Conservation (phyloP, 2,329 filamentous ascomycete species). For the Sclerotinia trifoliorum region DNA sequence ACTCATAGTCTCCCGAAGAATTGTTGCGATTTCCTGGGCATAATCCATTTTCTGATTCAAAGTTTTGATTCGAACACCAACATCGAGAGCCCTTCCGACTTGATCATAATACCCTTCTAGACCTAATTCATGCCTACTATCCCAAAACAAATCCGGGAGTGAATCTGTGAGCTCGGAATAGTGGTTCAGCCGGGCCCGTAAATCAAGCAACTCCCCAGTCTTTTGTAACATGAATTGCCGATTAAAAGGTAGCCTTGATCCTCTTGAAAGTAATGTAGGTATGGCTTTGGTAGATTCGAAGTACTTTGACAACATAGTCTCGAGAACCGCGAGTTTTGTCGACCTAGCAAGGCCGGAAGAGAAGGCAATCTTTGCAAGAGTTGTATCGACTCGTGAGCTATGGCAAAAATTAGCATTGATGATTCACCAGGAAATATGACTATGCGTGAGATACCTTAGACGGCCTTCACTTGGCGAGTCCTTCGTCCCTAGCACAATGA, state of each 20-base stretch:
- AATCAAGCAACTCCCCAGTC: conserved; percentile 84
- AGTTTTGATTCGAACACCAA: conserved; percentile 84
- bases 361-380: conserved; percentile 92
- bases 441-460: conserved; percentile 26
- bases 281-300: conserved; percentile 84
- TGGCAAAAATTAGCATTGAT: conserved; percentile 18
- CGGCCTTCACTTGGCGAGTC: conserved; percentile 47
- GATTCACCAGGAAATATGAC: background rate
- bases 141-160: conserved; percentile 96
- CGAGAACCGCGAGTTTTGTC: conserved; percentile 90
- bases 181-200: conserved; percentile 90
- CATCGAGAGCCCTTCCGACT: conserved; percentile 85
- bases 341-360: conserved; percentile 89
- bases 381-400: conserved; percentile 50
- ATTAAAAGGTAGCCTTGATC: conserved; percentile 60
- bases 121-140: conserved; percentile 81
- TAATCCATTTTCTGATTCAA: conserved; percentile 98
- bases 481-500: conserved; percentile 84
- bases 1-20: conserved; percentile 82
- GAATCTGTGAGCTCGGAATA: conserved; percentile 96
- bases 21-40: conserved; percentile 88
- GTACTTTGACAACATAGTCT: conserved; percentile 77
- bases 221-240: conserved; percentile 84
- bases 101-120: conserved; percentile 95
- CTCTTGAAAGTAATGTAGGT: conserved; percentile 71